These are phyloP conservation scores for Phlebiopsis gigantea DNA, from an alignment of 768 basidiomycete species.

Conservation along the genomic window DNA sequence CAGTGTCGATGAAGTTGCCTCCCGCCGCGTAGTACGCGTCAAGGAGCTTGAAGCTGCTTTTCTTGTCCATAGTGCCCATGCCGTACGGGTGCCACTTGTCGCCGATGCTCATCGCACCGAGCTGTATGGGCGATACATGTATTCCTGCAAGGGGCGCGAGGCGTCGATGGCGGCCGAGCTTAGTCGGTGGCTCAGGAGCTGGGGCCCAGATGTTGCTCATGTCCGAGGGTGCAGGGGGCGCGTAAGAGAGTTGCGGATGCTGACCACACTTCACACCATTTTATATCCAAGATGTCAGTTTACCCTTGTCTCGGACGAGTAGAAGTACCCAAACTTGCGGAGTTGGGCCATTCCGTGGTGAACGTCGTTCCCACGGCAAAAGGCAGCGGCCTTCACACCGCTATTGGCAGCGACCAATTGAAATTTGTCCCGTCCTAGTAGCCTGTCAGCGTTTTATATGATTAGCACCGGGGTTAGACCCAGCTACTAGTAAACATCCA, in stretches of 20 bases:
- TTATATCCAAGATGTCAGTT: not conserved
- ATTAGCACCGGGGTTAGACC: no score
- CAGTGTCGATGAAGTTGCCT: conserved; percentile 23
- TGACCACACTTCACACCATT: not conserved
- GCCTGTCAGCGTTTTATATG: no score
- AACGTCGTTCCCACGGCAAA: no score
- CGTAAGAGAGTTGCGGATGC: not conserved
- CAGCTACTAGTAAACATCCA: no score
- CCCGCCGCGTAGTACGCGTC: conserved; percentile 20
- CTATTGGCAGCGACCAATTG: no score
- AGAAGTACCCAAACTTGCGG: no score
- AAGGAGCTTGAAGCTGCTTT: conserved; percentile 35
- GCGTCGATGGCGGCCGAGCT: conserved; percentile 27
- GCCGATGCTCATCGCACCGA: conserved; percentile 41
- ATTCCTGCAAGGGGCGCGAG: conserved; percentile 34
- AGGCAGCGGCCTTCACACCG: no score
- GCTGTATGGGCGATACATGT: conserved; percentile 40
- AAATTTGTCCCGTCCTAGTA: no score
- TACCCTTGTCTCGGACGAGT: not conserved
- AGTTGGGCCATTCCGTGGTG: no score
- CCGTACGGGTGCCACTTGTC: conserved; percentile 30
- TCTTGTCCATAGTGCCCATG: conserved; percentile 35
- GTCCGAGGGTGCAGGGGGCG: not conserved
- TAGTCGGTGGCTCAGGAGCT: conserved; percentile 11
- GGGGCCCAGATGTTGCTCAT: conserved; percentile 8